Percentiles rank a stretch among this genome's conserved stretches.
These are phyloP conservation scores for Furcasterigmium furcatum DNA, from an alignment of 2,329 filamentous ascomycete genomes.

Conservation along the genomic window DNA sequence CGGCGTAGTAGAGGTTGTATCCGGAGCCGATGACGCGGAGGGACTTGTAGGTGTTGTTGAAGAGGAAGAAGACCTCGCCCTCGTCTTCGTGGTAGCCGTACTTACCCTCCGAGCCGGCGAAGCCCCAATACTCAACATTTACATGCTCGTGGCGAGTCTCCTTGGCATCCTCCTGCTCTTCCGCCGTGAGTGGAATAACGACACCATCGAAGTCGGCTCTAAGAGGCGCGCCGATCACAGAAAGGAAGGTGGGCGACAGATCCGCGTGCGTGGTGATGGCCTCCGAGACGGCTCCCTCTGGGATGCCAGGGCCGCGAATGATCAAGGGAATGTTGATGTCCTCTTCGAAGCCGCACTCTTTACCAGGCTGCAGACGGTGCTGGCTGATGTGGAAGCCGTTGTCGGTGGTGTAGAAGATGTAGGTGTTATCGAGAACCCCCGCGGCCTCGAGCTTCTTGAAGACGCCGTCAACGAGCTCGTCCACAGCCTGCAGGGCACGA, in stretches of 20 bases:
- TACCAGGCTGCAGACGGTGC: slow-evolving; percentile 42
- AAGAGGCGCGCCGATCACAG: slow-evolving; percentile 25
- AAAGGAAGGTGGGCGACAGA: slow-evolving; percentile 51
- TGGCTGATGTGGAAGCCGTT: slow-evolving; percentile 46
- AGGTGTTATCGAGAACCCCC: slow-evolving; percentile 26
- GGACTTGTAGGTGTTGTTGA: slow-evolving; percentile 59
- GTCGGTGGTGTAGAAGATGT: slow-evolving; percentile 42
- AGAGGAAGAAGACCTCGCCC: too few relatives aligned
- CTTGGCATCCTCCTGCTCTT: slow-evolving; percentile 13
- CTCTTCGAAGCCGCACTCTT: slow-evolving; percentile 45
- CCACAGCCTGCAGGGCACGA: slow-evolving; percentile 47
- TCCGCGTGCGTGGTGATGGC: slow-evolving; percentile 49
- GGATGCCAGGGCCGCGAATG: slow-evolving; percentile 44
- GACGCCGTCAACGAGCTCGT: slow-evolving; percentile 48
- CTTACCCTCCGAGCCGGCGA: slow-evolving; percentile 19
- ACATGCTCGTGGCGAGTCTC: slow-evolving; percentile 53
- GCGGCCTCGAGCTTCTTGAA: slow-evolving; percentile 34
- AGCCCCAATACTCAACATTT: slow-evolving; percentile 49
- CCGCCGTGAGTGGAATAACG: slow-evolving; percentile 33
- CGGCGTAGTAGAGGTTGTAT: slow-evolving; percentile 63
- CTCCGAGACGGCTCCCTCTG: slow-evolving; percentile 27
- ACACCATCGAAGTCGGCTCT: slow-evolving; percentile 48
- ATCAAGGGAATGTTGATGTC: slow-evolving; percentile 48
- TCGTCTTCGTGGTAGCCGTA: slow-evolving; percentile 5
- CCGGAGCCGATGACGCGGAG: slow-evolving; percentile 48